Base-by-base conservation (phyloP, 1,284 basidiomycete genomes). In the Taiwanofungus camphoratus region DNA sequence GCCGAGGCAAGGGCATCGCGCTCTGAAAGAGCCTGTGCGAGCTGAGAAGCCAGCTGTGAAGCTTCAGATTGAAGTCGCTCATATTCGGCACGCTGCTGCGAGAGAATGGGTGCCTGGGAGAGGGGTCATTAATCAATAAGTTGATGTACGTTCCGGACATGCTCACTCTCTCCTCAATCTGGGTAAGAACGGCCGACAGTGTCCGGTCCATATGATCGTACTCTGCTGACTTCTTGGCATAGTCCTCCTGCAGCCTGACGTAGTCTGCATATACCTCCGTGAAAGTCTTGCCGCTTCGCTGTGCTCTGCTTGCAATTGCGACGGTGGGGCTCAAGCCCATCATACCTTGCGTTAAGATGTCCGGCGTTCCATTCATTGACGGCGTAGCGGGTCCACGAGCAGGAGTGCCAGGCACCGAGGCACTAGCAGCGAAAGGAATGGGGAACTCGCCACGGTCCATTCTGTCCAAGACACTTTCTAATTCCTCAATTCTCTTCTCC, bases 261-360 rank as follows among this genome's bases (percentile, higher is more conserved):
- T 89, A 88, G 52, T 92, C 88, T n/a, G 85, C 75, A 59, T 94
- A 95, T 13, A 95, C 81, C 59, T 93, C 85, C 0, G 91, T 93
- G 64, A 93, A 92, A 2, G 83, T 86, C 70, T 87, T 88, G 16
- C 92, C 92, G 22, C 71, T 75, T 58, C 74, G 77, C 64, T 90
- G 88, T 20, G 85, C 76, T 48, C 76, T 79, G 59, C 80, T 80
- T 4, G 86, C 90, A 65, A 96, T 82, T 0, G 86, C 83, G 7
- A 94, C 85, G 0, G 92, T 89, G 1, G 92, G 90, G 57, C 85
- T 89, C 16, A 92, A 64, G 30, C 77, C 76, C 56, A 82, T 65
- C 64, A 84, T 75, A 7, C 71, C 70, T 29, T 80, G 73, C 19
- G 66, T 59, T 8, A 70, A 52, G 15, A 67, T 42, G 44, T 77